Evolutionary conservation across 805 yeast genomes (phyloP).

Genomic region (Myxozyma mucilagina): DNA sequence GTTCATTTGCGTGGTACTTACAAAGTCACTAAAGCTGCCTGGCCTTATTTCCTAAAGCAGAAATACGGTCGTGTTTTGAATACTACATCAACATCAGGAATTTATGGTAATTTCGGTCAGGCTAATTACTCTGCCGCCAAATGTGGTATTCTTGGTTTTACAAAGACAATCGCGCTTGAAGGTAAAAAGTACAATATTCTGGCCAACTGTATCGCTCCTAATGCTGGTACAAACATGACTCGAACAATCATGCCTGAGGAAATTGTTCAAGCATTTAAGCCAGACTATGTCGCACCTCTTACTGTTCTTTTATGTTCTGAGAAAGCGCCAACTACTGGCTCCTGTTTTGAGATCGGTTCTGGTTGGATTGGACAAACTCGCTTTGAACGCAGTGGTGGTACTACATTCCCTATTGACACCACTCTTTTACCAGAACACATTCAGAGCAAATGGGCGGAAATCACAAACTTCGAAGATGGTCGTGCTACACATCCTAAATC

Average conservation of each 20-base stretch:
- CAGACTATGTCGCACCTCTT: conserved; percentile 88
- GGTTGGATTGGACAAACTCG: conserved; percentile 96
- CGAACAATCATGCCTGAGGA: conserved; percentile 76
- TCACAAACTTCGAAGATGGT: conserved; percentile 62
- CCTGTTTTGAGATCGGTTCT: conserved; percentile 88
- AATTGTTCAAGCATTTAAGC: conserved; percentile 80
- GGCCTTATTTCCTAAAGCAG: conserved; percentile 85
- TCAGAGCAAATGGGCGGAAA: conserved; percentile 62
- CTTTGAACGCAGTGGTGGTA: conserved; percentile 93
- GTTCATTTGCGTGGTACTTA: conserved; percentile 84
- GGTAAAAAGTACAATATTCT: conserved; percentile 76
- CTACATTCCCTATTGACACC: conserved; percentile 50
- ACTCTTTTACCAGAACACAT: conserved; percentile 67
- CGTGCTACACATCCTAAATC: conserved; percentile 57
- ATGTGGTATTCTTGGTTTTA: conserved; percentile 80
- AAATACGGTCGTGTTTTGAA: conserved; percentile 80
- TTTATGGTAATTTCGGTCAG: conserved; percentile 97
- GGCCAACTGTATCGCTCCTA: conserved; percentile 89
- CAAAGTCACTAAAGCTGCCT: conserved; percentile 80
- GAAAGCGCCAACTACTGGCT: conserved; percentile 71
- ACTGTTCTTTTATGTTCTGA: conserved; percentile 78
- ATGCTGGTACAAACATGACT: conserved; percentile 98
- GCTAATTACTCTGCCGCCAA: conserved; percentile 95
- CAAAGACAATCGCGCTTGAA: conserved; percentile 85
- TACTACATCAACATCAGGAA: conserved; percentile 93